phyloP scores from a whole-genome alignment of 768 basidiomycete genomes.

The Pleurotus tuber-regium region DNA sequence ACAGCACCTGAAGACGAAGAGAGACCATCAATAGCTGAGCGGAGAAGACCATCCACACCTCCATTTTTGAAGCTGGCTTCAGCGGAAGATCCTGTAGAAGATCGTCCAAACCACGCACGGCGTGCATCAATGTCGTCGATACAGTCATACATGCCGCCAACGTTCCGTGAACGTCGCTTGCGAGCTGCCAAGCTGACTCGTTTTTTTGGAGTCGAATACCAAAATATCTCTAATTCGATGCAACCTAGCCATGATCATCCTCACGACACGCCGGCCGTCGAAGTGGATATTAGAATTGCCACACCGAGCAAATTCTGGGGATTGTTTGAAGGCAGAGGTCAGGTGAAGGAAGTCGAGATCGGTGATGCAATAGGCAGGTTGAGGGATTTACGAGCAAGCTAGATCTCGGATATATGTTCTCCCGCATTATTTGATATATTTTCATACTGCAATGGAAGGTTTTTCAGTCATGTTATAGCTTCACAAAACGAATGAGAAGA shows the following conservation, averaged over 20 bases:
- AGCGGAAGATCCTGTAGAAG: neutral
- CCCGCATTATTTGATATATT: constrained; percentile 14
- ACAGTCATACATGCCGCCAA: neutral
- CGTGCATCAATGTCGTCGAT: constrained; percentile 1
- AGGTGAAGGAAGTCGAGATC: constrained; percentile 33
- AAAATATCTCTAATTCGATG: constrained; percentile 36
- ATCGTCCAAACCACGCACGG: neutral
- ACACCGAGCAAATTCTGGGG: constrained; percentile 39
- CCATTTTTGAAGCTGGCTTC: neutral
- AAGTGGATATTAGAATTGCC: constrained; percentile 38
- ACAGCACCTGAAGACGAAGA: constrained; percentile 9
- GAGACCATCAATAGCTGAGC: neutral
- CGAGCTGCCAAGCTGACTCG: constrained; percentile 54
- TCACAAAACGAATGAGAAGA: too few relatives aligned
- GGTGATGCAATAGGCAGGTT: constrained; percentile 42
- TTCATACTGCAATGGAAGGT: constrained; percentile 3
- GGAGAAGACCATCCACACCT: neutral
- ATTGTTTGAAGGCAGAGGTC: constrained; percentile 24
- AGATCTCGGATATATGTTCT: constrained; percentile 3
- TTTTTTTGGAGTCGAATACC: constrained; percentile 55
- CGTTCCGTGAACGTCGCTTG: constrained; percentile 33
- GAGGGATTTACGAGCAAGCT: constrained; percentile 37
- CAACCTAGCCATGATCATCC: neutral
- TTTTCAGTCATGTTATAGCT: constrained; percentile 14
- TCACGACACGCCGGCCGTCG: constrained; percentile 12